A percentile compares a stretch with the other conserved stretches of the same genome.
phyloP scores from a whole-genome alignment of 305 asterid genomes.

The Vinca major region DNA sequence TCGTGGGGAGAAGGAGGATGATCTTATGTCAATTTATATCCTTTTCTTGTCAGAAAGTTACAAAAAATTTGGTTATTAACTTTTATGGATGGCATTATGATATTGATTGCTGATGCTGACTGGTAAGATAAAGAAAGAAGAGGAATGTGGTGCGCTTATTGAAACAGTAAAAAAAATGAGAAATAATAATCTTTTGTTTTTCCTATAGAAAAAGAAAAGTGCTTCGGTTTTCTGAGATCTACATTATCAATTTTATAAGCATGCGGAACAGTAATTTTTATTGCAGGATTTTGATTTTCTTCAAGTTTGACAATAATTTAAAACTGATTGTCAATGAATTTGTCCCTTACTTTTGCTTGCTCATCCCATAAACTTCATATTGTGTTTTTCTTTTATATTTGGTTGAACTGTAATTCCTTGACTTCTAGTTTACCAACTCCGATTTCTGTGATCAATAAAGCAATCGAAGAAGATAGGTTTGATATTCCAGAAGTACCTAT shows the following conservation, averaged over 20 bases:
- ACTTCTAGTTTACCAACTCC: slow-evolving; percentile 40
- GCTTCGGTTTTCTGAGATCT: neutral
- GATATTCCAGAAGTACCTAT: slow-evolving; percentile 72
- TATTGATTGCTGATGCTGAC: neutral
- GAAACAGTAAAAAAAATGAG: neutral
- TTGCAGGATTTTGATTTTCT: neutral
- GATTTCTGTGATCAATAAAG: slow-evolving; percentile 36
- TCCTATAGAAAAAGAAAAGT: neutral
- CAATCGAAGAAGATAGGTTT: slow-evolving; percentile 62
- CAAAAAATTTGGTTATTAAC: neutral
- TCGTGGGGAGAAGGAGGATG: slow-evolving; percentile 85
- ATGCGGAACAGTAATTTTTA: neutral
- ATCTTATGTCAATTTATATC: slow-evolving; percentile 71
- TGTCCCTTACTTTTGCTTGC: neutral
- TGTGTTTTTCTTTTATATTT: neutral
- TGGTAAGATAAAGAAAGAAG: neutral
- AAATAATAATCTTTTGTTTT: neutral
- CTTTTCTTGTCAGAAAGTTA: slow-evolving; percentile 23
- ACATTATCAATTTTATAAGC: neutral
- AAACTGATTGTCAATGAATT: neutral
- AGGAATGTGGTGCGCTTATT: neutral
- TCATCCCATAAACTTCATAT: neutral
- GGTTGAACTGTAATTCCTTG: slow-evolving; percentile 25
- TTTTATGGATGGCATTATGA: neutral
- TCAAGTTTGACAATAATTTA: neutral